A percentile compares a stretch with the other conserved stretches of the same genome.
Conservation (phyloP, 345 rosid genomes). For the Isatis tinctoria region DNA sequence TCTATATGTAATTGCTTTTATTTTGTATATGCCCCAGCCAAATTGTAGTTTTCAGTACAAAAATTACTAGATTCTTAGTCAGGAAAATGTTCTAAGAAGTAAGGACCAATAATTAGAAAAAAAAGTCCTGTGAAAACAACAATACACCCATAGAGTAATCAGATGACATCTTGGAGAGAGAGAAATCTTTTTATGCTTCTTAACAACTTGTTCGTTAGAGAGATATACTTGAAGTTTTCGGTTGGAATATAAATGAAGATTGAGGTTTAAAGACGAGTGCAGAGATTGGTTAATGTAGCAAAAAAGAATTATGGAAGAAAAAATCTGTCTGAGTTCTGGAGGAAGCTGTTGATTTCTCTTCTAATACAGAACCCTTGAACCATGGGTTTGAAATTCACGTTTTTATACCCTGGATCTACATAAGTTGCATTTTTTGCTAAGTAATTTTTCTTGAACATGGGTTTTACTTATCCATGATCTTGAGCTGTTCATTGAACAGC, state of each 20-base stretch:
- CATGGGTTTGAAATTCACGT: background rate
- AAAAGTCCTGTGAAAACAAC: background rate
- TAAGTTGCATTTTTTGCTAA: background rate
- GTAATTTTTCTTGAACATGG: background rate
- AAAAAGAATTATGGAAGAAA: background rate
- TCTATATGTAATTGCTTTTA: background rate
- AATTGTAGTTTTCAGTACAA: background rate
- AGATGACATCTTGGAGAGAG: too few species aligned
- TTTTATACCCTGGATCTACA: background rate
- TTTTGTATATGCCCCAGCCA: background rate
- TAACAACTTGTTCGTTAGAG: too few species aligned
- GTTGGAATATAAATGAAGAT: too few species aligned
- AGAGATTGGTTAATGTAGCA: too few species aligned
- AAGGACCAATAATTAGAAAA: background rate
- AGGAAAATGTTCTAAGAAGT: background rate
- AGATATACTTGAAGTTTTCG: too few species aligned
- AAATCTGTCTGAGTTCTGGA: background rate
- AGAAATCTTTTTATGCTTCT: too few species aligned
- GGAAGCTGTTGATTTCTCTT: background rate
- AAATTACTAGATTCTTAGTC: background rate
- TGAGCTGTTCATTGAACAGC: background rate
- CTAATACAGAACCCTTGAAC: background rate
- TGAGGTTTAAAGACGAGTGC: too few species aligned
- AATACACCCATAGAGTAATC: background rate
- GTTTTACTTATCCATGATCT: background rate